Evolutionary conservation across 2,329 filamentous ascomycete genomes (phyloP).

Genomic region (Arachnomyces sp.): DNA sequence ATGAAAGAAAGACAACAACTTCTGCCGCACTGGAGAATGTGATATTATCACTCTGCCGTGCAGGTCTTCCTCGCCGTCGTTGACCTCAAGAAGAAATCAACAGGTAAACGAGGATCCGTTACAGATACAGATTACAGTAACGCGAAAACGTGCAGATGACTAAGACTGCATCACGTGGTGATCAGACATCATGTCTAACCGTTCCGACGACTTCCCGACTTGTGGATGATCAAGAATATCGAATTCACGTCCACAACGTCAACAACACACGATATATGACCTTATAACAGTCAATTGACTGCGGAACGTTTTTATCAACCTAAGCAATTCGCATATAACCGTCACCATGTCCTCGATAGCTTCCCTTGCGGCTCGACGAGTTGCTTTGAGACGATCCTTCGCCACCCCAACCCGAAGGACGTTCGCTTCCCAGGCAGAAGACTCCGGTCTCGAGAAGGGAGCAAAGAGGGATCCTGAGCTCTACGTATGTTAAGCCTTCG

Average conservation of each 20-base stretch:
- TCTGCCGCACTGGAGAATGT: too few relatives aligned
- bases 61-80: too few relatives aligned
- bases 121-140: too few relatives aligned
- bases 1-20: too few relatives aligned
- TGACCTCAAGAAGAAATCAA: too few relatives aligned
- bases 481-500: slow-evolving; percentile 48
- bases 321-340: slow-evolving; percentile 15
- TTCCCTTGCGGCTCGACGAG: slow-evolving; percentile 34
- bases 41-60: too few relatives aligned
- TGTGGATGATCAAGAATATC: slow-evolving; percentile 4
- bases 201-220: neutral
- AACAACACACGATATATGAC: slow-evolving; percentile 20
- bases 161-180: too few relatives aligned
- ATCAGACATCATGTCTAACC: too few relatives aligned
- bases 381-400: slow-evolving; percentile 34
- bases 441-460: slow-evolving; percentile 51
- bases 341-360: slow-evolving; percentile 35
- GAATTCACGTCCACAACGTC: slow-evolving; percentile 1
- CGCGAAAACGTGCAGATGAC: too few relatives aligned
- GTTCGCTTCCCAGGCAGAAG: slow-evolving; percentile 40
- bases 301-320: slow-evolving; percentile 9
- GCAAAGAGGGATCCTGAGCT: slow-evolving; percentile 67
- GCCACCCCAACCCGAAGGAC: slow-evolving; percentile 30
- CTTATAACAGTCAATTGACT: slow-evolving; percentile 18
- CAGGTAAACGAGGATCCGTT: too few relatives aligned